These are phyloP conservation scores for Saccharomyces mikatae DNA, from an alignment of 805 yeast genomes.

Conservation along the genomic window DNA sequence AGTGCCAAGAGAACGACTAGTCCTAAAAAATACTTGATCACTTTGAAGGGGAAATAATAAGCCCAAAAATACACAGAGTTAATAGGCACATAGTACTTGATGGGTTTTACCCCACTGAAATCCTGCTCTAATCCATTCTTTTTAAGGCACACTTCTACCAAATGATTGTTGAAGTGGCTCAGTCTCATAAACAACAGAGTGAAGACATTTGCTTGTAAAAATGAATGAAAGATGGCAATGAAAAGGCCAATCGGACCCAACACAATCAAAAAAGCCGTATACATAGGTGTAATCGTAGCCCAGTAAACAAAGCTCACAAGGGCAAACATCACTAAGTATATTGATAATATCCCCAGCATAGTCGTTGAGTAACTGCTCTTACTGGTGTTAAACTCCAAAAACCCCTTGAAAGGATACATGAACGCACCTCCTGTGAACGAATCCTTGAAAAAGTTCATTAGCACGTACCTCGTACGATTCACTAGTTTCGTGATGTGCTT, in stretches of 20 bases:
- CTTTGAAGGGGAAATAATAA: constrained; percentile 23
- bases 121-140: constrained; percentile 7
- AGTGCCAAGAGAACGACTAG: constrained; percentile 8
- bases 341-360: constrained; percentile 5
- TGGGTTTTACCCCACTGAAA: constrained; percentile 9
- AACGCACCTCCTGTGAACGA: constrained; percentile 18
- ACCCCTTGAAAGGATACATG: constrained; percentile 21
- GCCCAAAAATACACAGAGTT: constrained; percentile 24
- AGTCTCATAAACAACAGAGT: constrained; percentile 28
- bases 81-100: constrained; percentile 24
- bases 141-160: constrained; percentile 12
- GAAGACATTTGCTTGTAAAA: constrained; percentile 25
- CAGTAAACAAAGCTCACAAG: constrained; percentile 20
- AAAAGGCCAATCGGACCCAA: constrained; percentile 27
- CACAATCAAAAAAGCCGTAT: constrained; percentile 20
- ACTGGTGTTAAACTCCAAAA: constrained; percentile 12
- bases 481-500: constrained; percentile 8
- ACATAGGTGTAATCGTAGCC: constrained; percentile 27
- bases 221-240: constrained; percentile 23
- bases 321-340: constrained; percentile 16
- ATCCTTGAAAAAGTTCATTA: constrained; percentile 18
- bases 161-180: constrained; percentile 16
- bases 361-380: constrained; percentile 10
- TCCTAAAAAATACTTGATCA: constrained; percentile 14
- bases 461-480: constrained; percentile 6